phyloP scores from a whole-genome alignment of 345 rosid genomes.

The Diplotaxis tenuifolia region DNA sequence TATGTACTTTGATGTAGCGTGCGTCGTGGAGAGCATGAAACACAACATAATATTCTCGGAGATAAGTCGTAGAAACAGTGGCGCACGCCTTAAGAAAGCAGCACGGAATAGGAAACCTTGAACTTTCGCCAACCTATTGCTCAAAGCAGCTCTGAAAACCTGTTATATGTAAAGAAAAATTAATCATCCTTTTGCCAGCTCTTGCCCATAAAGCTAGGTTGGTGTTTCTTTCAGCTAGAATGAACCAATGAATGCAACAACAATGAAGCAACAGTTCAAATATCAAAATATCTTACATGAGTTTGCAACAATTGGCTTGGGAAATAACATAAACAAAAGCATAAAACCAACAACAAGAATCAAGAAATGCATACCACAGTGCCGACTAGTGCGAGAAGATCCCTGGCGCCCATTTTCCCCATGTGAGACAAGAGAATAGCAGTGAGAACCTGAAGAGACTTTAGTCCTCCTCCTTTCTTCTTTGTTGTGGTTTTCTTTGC shows the following conservation, averaged over 20 bases:
- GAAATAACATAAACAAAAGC: too few species aligned
- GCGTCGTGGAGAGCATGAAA: constrained; percentile 77
- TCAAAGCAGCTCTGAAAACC: constrained; percentile 84
- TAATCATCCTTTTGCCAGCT: background rate
- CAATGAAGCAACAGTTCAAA: too few species aligned
- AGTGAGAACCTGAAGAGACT: constrained; percentile 75
- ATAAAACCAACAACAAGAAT: too few species aligned
- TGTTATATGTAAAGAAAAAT: constrained; percentile 34
- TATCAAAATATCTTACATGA: too few species aligned
- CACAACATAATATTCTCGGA: constrained; percentile 88
- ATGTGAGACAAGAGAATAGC: constrained; percentile 75
- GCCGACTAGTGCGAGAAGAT: constrained; percentile 70
- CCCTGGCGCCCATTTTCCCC: constrained; percentile 85
- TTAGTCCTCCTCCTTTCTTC: constrained; percentile 76
- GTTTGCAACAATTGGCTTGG: too few species aligned
- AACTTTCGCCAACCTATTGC: constrained; percentile 98
- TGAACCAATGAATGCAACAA: too few species aligned
- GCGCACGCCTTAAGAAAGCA: constrained; percentile 89
- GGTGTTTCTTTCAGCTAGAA: too few species aligned
- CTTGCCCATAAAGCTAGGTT: too few species aligned
- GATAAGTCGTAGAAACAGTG: constrained; percentile 77
- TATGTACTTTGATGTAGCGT: constrained; percentile 84
- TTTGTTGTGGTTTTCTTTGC: constrained; percentile 44
- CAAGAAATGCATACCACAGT: constrained; percentile 62
- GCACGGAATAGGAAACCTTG: constrained; percentile 97